Conservation (phyloP, 768 basidiomycete genomes). For the Mycena galericulata region DNA sequence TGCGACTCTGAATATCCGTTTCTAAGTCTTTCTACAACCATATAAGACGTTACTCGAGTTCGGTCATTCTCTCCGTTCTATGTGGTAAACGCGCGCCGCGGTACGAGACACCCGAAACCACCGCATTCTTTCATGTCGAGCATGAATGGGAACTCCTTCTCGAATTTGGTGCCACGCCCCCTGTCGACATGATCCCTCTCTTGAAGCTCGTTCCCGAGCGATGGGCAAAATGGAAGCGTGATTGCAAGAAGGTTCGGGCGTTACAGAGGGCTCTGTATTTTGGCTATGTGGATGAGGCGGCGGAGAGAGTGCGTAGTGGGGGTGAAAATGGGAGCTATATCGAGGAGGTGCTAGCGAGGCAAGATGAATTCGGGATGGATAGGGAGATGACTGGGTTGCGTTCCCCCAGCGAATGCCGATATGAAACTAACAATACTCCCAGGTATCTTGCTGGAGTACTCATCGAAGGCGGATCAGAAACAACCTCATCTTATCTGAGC, state of each 20-base stretch:
- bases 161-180: conserved; percentile 49
- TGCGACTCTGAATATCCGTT: no score
- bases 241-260: conserved; percentile 34
- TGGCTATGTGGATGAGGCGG: conserved; percentile 41
- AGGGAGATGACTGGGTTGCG: conserved; percentile 19
- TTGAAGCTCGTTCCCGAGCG: conserved; percentile 48
- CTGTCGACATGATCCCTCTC: conserved; percentile 49
- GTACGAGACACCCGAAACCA: conserved; percentile 39
- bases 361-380: conserved; percentile 16
- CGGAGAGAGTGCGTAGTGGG: conserved; percentile 41
- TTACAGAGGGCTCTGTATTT: conserved; percentile 46
- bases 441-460: conserved; percentile 48
- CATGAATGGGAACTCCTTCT: conserved; percentile 42
- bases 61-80: conserved; percentile 45
- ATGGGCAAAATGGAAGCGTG: conserved; percentile 49
- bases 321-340: conserved; percentile 46
- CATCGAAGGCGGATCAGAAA: conserved; percentile 47
- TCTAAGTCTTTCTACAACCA: conserved; percentile 46
- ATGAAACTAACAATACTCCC: background rate
- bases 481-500: conserved; percentile 41
- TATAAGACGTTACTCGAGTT: conserved; percentile 45
- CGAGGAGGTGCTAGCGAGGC: conserved; percentile 44
- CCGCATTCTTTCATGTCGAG: conserved; percentile 42
- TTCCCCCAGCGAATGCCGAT: background rate
- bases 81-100: conserved; percentile 47